These are phyloP conservation scores for Aspergillus luchuensis DNA, from an alignment of 2,329 filamentous ascomycete genomes.

Conservation along the genomic window DNA sequence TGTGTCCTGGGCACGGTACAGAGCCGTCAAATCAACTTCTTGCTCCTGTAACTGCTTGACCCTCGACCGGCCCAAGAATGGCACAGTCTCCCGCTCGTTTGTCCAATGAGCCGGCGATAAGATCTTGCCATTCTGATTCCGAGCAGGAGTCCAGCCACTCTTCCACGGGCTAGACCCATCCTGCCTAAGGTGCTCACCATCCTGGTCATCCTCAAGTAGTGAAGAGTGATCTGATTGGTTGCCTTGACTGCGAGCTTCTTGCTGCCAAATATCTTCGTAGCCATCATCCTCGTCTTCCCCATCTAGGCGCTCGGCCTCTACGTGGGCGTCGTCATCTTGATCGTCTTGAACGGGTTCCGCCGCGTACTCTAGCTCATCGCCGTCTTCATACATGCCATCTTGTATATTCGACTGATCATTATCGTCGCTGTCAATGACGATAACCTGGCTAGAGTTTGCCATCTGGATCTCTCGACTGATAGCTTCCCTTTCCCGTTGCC, in stretches of 20 bases:
- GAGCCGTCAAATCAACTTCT: constrained; percentile 37
- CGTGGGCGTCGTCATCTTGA: constrained; percentile 17
- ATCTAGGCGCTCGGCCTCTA: constrained; percentile 19
- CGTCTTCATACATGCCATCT: constrained; percentile 4
- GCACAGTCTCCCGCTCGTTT: constrained; percentile 29
- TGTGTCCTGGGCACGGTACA: constrained; percentile 36
- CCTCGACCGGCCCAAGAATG: constrained; percentile 35
- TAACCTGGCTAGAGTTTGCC: constrained; percentile 46
- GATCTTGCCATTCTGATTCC: constrained; percentile 23
- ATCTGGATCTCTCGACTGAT: constrained; percentile 48
- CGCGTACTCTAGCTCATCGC: constrained; percentile 7
- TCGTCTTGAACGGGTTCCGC: constrained; percentile 10
- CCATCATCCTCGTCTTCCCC: constrained; percentile 36
- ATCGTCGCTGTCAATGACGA: constrained; percentile 48
- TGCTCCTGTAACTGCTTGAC: constrained; percentile 38
- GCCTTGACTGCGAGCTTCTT: constrained; percentile 44
- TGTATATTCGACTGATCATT: constrained; percentile 17
- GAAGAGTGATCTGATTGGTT: constrained; percentile 32
- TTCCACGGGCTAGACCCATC: constrained; percentile 38
- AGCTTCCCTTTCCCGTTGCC: constrained; percentile 49
- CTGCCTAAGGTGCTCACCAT: constrained; percentile 25
- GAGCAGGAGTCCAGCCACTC: constrained; percentile 27
- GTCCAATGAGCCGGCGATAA: constrained; percentile 36
- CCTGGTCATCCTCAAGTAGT: constrained; percentile 19
- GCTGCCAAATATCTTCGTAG: constrained; percentile 52